Conservation (phyloP, 129 eudicot species). For the Lonicera japonica region DNA sequence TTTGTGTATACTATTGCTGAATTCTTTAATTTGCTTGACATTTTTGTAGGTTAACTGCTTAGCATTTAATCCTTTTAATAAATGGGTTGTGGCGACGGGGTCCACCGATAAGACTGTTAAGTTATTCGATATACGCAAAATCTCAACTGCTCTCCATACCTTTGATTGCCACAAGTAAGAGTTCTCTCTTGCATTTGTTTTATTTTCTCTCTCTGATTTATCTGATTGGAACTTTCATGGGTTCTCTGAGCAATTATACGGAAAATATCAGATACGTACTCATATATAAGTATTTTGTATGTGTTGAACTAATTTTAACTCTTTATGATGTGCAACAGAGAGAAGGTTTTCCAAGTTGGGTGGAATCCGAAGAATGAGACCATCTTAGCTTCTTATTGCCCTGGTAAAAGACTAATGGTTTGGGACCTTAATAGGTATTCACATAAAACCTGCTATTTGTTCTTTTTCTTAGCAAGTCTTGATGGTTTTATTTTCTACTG, state of each 20-base stretch:
- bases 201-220: not conserved
- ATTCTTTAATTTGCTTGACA: constrained; percentile 1
- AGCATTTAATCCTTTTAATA: constrained; percentile 88
- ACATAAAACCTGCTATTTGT: too few relatives aligned
- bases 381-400: constrained; percentile 90
- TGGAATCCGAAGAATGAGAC: constrained; percentile 95
- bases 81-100: constrained; percentile 95
- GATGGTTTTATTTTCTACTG: too few relatives aligned
- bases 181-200: not conserved
- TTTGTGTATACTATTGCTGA: too few relatives aligned
- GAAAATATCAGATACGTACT: too few relatives aligned
- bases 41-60: constrained; percentile 96
- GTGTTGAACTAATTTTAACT: not conserved
- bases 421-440: constrained; percentile 97
- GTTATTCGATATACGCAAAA: constrained; percentile 72
- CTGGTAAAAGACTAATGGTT: constrained; percentile 93
- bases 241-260: not conserved
- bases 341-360: constrained; percentile 96
- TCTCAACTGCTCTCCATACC: constrained; percentile 67
- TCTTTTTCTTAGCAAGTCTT: too few relatives aligned
- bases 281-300: not conserved
- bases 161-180: constrained; percentile 93
- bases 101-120: constrained; percentile 96
- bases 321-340: constrained; percentile 34
- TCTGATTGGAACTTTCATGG: not conserved